Conservation (phyloP, 257 asterid genomes). For the Linaria vulgaris region DNA sequence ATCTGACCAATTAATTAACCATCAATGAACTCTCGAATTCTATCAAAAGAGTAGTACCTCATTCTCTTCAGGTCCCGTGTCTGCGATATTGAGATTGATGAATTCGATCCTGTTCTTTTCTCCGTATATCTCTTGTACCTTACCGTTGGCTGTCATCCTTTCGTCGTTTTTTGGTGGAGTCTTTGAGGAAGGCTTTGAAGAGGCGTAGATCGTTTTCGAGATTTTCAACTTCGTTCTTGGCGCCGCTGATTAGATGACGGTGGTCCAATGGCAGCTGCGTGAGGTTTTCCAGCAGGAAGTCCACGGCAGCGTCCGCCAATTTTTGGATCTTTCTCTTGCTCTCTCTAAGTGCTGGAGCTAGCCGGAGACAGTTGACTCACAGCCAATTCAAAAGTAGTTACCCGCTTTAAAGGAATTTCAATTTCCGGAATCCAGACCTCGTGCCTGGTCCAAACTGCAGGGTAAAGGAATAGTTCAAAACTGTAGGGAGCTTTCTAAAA, state of each 20-base stretch:
- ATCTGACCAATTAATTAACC: no score
- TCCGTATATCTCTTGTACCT: conserved; percentile 29
- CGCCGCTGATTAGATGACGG: conserved; percentile 20
- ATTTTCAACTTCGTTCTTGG: conserved; percentile 22
- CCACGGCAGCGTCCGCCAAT: conserved; percentile 41
- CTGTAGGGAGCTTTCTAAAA: no score
- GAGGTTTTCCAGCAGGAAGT: conserved; percentile 36
- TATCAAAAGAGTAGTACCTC: conserved; percentile 15
- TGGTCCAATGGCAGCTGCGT: conserved; percentile 27
- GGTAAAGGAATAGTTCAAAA: no score
- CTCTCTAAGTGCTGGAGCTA: background rate
- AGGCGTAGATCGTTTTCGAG: no score
- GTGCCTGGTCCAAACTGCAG: no score
- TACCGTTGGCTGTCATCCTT: conserved; percentile 22
- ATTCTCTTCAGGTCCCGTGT: conserved; percentile 23
- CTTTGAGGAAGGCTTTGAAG: conserved; percentile 34
- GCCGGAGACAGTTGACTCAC: background rate
- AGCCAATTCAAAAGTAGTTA: no score
- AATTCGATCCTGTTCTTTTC: conserved; percentile 24
- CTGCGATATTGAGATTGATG: conserved; percentile 22
- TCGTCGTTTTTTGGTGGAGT: conserved; percentile 25
- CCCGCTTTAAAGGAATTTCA: no score
- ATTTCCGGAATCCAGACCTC: no score
- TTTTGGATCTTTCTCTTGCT: background rate
- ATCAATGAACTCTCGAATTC: no score